These are phyloP conservation scores for Camellia granthamiana DNA, from an alignment of 148 eudicot genomes.

Conservation along the genomic window DNA sequence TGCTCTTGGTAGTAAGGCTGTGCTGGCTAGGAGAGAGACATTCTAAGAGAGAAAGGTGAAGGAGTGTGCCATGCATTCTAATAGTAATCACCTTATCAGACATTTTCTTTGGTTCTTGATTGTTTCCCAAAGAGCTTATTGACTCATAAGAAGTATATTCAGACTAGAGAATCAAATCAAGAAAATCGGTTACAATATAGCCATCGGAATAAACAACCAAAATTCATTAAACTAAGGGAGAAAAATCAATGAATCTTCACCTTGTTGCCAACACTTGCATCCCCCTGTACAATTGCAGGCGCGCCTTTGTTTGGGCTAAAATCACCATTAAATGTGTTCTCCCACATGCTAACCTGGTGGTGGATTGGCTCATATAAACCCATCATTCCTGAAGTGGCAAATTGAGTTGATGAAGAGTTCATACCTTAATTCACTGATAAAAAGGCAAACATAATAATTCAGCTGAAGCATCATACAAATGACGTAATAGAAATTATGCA, in stretches of 20 bases:
- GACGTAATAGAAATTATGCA: neutral
- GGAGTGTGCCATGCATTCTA: neutral
- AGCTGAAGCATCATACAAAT: neutral
- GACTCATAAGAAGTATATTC: slow-evolving; percentile 49
- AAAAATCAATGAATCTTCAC: slow-evolving; percentile 24
- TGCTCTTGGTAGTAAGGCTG: neutral
- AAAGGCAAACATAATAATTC: neutral
- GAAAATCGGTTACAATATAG: neutral
- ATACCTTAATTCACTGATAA: slow-evolving; percentile 22
- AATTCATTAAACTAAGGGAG: neutral
- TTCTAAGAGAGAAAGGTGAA: neutral
- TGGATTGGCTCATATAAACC: slow-evolving; percentile 63
- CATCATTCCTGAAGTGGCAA: slow-evolving; percentile 54
- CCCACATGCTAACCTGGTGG: slow-evolving; percentile 70
- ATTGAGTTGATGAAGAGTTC: slow-evolving; percentile 59
- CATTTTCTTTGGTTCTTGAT: slow-evolving; percentile 39
- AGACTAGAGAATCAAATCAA: slow-evolving; percentile 32
- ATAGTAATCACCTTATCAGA: slow-evolving; percentile 52
- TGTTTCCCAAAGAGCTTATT: slow-evolving; percentile 31
- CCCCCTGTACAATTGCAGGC: slow-evolving; percentile 43
- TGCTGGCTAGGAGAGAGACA: neutral
- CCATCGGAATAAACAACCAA: neutral
- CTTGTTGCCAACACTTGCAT: slow-evolving; percentile 50
- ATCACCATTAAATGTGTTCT: slow-evolving; percentile 49
- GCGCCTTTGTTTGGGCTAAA: slow-evolving; percentile 34